Percentiles rank a stretch among this genome's conserved stretches.
Evolutionary conservation across 352 stramenopile genomes (phyloP).

Genomic region (Saprolegnia diclina): DNA sequence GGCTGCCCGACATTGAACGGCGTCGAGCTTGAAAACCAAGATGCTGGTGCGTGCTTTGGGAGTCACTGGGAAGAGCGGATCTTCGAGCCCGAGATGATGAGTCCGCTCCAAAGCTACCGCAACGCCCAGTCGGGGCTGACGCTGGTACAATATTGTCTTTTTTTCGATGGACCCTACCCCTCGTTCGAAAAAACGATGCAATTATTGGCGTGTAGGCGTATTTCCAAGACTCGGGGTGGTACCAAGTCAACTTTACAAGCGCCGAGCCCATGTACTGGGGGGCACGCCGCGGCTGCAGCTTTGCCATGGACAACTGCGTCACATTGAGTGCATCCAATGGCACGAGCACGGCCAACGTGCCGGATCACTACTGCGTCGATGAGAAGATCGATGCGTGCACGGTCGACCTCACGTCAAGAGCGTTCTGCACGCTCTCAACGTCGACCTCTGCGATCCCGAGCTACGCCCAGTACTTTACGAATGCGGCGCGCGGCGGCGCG

Average conservation of each 20-base stretch:
- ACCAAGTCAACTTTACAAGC: constrained; percentile 47
- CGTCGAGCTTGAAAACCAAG: constrained; percentile 73
- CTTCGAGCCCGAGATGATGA: constrained; percentile 82
- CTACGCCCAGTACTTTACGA: constrained; percentile 60
- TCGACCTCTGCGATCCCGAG: constrained; percentile 42
- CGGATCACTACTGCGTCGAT: constrained; percentile 62
- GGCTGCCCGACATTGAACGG: constrained; percentile 48
- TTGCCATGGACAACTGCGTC: constrained; percentile 65
- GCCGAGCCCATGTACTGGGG: constrained; percentile 63
- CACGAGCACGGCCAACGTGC: constrained; percentile 29
- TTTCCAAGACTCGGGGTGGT: constrained; percentile 82
- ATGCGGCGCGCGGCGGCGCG: constrained; percentile 47
- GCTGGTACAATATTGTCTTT: constrained; percentile 26
- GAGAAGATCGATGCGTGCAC: constrained; percentile 61
- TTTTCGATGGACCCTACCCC: neutral
- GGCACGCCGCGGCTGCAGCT: constrained; percentile 51
- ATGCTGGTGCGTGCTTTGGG: constrained; percentile 53
- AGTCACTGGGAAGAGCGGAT: constrained; percentile 82
- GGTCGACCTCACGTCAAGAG: constrained; percentile 61
- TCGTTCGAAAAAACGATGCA: no score
- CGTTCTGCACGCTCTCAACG: constrained; percentile 47
- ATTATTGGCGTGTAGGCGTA: constrained; percentile 34
- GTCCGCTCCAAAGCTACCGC: constrained; percentile 60
- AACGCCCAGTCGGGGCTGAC: constrained; percentile 69
- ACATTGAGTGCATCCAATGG: neutral